Base-by-base conservation (phyloP, 192 early-diverging fungal species). In the Phycomyces blakesleeanus region DNA sequence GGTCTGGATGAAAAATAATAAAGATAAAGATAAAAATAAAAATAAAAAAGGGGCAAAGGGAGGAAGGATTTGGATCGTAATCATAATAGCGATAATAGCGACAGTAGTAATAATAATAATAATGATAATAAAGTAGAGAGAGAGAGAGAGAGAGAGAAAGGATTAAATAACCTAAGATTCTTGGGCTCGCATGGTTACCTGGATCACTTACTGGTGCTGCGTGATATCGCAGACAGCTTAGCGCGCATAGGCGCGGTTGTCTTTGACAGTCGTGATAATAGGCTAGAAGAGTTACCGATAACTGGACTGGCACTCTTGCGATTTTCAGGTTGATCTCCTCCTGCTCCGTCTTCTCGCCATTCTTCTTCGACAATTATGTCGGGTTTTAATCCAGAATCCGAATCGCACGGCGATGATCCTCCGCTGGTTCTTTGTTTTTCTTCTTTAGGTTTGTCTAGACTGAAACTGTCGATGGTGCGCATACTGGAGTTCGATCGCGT, bases 161-260 rank as follows among this genome's bases (percentile, higher is more conserved):
- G 3, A 47, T 47, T 18, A 47, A 47, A 47, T 18, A 14, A 14
- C 11, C 11, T 47, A 3, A 18, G 18, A 12, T 47, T 47, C 12
- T 11, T 47, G 3, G 12, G 15, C 12, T 47, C 44, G 3, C 44
- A 47, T 47, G 44, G 44, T 49, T 61, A 26, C 22, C 16, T 49
- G 40, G 16, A 15, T 20, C 42, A 53, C 41, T 61, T 68, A 54
- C 59, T 69, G 40, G 59, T 57, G 12, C 51, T 55, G 41, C 59
- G 24, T 27, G 67, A 69, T 41, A 69, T 57, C 0, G 67, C 67
- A 39, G 61, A 73, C 22, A 73, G 38, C 50, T 63, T 66, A 24
- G 71, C 71, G n/a, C 71, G 60, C 55, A 67, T 62, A 39, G 71
- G 71, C 11, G 71, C 71, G 26, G 71, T 73, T n/a, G 71, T 58